Conservation (phyloP, 768 basidiomycete species). For the Tylopilus balloui region DNA sequence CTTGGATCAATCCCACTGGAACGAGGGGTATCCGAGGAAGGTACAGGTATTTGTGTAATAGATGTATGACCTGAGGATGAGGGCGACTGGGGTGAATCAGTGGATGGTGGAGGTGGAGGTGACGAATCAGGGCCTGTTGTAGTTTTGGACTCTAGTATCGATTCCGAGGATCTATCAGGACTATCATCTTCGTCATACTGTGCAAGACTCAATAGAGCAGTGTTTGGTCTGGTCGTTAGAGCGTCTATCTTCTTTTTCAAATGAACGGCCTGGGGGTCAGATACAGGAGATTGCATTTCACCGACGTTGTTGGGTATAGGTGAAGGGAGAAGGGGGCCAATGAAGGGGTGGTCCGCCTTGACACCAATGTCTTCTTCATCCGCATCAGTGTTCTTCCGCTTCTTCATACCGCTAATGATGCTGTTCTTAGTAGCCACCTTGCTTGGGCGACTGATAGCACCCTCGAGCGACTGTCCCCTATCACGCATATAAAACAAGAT, state of each 20-base stretch:
- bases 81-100: constrained; percentile 31
- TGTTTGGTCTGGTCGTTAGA: constrained; percentile 26
- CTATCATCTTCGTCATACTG: constrained; percentile 42
- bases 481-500: constrained; percentile 88
- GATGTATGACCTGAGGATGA: constrained; percentile 29
- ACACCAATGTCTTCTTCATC: constrained; percentile 47
- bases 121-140: constrained; percentile 23
- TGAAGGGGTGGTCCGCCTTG: constrained; percentile 49
- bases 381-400: constrained; percentile 42
- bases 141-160: constrained; percentile 16
- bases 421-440: constrained; percentile 29
- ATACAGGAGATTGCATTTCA: constrained; percentile 5
- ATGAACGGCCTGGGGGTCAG: constrained; percentile 50
- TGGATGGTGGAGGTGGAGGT: constrained; percentile 31
- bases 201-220: constrained; percentile 36
- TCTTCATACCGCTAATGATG: constrained; percentile 47
- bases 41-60: constrained; percentile 14
- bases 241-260: constrained; percentile 54
- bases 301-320: constrained; percentile 22
- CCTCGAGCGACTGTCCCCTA: constrained; percentile 69
- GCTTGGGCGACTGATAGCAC: constrained; percentile 41
- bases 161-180: constrained; percentile 24
- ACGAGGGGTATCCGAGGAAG: constrained; percentile 19
- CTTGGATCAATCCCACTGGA: constrained; percentile 30
- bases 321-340: constrained; percentile 64